Conservation (phyloP, 176 grass and related monocot genomes). For the Pontederia paniculata region DNA sequence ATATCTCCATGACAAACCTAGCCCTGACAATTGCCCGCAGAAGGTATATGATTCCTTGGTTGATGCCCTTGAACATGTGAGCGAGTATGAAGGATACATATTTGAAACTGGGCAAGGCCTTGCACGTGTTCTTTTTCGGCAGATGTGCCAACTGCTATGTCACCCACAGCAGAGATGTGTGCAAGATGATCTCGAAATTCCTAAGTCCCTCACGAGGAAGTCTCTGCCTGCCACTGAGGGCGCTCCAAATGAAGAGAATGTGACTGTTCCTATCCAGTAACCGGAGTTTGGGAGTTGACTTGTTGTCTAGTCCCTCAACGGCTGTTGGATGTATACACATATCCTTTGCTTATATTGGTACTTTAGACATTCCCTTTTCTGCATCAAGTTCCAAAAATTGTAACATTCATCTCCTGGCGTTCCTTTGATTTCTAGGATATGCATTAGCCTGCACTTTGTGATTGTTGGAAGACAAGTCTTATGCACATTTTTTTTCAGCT, state of each 20-base stretch:
- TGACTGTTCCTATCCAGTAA: slow-evolving; percentile 27
- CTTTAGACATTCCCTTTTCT: too few relatives aligned
- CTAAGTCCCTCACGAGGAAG: slow-evolving; percentile 54
- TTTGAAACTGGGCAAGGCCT: slow-evolving; percentile 79
- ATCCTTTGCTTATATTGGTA: too few relatives aligned
- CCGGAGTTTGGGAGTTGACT: too few relatives aligned
- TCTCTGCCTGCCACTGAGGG: slow-evolving; percentile 17
- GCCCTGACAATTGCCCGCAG: slow-evolving; percentile 71
- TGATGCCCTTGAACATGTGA: slow-evolving; percentile 78
- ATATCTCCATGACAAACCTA: slow-evolving; percentile 87
- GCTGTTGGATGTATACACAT: too few relatives aligned
- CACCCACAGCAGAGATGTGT: slow-evolving; percentile 67
- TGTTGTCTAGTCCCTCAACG: too few relatives aligned
- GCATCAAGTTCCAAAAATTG: too few relatives aligned
- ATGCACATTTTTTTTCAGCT: too few relatives aligned
- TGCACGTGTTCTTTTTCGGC: slow-evolving; percentile 55
- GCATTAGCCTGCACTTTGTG: too few relatives aligned
- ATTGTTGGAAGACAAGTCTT: too few relatives aligned
- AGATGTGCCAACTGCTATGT: slow-evolving; percentile 57
- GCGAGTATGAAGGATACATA: slow-evolving; percentile 85
- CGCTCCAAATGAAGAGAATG: slow-evolving; percentile 29
- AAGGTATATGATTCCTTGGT: slow-evolving; percentile 78
- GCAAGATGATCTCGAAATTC: slow-evolving; percentile 88
- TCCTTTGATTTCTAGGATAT: too few relatives aligned
- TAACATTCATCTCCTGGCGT: too few relatives aligned